Evolutionary conservation across 2,329 filamentous ascomycete genomes (phyloP).

Genomic region (Fusarium papillatum): DNA sequence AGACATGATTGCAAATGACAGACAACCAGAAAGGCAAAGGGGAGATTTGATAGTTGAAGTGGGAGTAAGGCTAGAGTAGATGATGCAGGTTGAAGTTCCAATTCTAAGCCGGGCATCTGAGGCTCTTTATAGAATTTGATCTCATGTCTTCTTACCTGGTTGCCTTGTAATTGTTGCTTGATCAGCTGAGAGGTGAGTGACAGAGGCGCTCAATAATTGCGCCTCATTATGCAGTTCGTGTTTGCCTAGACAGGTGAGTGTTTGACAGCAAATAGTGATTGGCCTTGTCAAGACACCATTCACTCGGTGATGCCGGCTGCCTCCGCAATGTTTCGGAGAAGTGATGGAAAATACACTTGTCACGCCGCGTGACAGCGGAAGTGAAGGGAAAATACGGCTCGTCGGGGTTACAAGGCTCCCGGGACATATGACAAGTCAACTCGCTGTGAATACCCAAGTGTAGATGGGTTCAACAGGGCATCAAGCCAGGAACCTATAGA

Average conservation of each 20-base stretch:
- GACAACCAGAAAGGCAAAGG: neutral
- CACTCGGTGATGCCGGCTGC: neutral
- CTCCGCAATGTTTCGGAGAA: neutral
- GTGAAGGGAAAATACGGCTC: neutral
- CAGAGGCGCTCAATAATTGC: neutral
- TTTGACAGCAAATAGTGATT: neutral
- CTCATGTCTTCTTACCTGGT: neutral
- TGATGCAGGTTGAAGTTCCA: neutral
- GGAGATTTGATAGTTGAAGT: neutral
- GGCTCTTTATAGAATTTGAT: neutral
- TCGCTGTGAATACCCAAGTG: neutral
- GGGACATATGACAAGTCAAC: neutral
- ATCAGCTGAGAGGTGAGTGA: neutral
- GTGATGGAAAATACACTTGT: neutral
- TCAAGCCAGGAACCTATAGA: neutral
- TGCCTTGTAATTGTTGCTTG: neutral
- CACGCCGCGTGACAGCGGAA: neutral
- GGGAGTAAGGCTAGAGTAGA: neutral
- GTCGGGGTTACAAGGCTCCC: neutral
- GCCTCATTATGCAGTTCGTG: neutral
- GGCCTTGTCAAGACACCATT: neutral
- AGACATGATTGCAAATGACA: neutral
- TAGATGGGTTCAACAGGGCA: neutral
- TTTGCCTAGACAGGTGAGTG: neutral
- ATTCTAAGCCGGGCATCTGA: neutral